Evolutionary conservation across 2,329 filamentous ascomycete genomes (phyloP), one percentile per base, ranked within the genome.

Genomic region (Microsporum canis): DNA sequence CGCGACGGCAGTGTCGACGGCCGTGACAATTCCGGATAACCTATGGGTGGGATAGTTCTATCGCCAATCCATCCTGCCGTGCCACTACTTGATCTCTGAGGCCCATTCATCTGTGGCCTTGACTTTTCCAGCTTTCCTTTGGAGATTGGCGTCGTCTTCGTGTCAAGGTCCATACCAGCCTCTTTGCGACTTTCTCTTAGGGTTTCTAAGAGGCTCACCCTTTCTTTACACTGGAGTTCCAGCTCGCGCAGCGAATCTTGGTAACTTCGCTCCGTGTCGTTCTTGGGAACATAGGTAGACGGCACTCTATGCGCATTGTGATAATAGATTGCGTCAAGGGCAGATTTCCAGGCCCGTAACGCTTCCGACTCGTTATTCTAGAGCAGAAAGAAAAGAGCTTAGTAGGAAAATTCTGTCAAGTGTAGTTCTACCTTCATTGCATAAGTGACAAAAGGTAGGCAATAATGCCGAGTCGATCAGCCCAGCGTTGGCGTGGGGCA

Each of bases 331-430:
- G 91, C 87, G 66, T 92, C 88, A 60, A 97, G 86, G 3, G 91
- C 92, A 62, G 84, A 84, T 71, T 84, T 88, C 94, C 94, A 99
- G 70, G 89, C 91, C 69, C 89, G 83, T 73, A 95, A 82, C 12
- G 94, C 92, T 79, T 97, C 92, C 62, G 82, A 79, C 77, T 97
- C 91, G 72, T 96, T 92, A 66, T 89, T 90, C 90, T 96, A 69
- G 34, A 53, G 63, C 34, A 59, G 56, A 41, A 34, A 41, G 7
- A 56, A 2, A 14, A 29, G 5, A n/a, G 17, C 17, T 31, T 23
- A 43, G 38, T 34, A 58, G 23, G 17, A 12, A 5, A 23, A 47
- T 47, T 3, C 17, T 23, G 23, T 3, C 43, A 8, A 17, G 7
- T 31, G 17, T 8, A 31, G 29, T 7, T n/a, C 31, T 31, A 8